Evolutionary conservation across 148 eudicot species (phyloP).

Genomic region (Arctostaphylos glauca): DNA sequence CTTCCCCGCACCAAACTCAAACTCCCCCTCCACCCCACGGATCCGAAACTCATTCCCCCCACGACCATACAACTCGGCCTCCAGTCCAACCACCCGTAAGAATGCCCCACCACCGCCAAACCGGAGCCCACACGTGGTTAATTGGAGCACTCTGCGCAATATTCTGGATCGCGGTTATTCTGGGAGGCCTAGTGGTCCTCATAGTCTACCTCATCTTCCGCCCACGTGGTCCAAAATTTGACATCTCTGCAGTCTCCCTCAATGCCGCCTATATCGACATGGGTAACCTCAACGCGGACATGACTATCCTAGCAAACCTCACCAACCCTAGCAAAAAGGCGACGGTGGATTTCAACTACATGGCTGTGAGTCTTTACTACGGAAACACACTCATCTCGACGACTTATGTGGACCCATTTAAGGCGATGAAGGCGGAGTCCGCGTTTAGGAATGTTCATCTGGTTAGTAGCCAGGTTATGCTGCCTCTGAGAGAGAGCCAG

Average conservation of each 20-base stretch:
- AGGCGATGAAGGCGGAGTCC: conserved; percentile 30
- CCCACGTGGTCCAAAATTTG: conserved; percentile 66
- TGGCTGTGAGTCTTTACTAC: conserved; percentile 44
- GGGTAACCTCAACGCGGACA: conserved; percentile 70
- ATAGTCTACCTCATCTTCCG: conserved; percentile 62
- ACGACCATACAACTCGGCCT: neutral
- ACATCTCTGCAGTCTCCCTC: conserved; percentile 52
- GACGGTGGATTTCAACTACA: conserved; percentile 57
- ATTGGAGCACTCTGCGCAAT: conserved; percentile 58
- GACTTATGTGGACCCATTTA: conserved; percentile 57
- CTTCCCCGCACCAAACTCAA: conserved; percentile 5
- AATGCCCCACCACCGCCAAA: conserved; percentile 29
- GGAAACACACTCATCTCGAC: conserved; percentile 44
- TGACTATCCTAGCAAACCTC: conserved; percentile 69
- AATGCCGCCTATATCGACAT: conserved; percentile 82
- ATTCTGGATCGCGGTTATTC: conserved; percentile 65
- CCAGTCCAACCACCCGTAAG: neutral
- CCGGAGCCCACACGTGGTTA: conserved; percentile 59
- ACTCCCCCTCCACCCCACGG: neutral
- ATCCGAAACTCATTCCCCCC: neutral
- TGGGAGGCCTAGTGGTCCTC: conserved; percentile 72
- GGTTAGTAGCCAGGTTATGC: conserved; percentile 67
- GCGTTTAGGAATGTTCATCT: conserved; percentile 49
- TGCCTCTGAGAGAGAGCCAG: conserved; percentile 36
- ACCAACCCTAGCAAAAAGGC: conserved; percentile 73